Evolutionary conservation across 108 stramenopile species (phyloP).

Genomic region (Cyclotella choctawhatcheeana): DNA sequence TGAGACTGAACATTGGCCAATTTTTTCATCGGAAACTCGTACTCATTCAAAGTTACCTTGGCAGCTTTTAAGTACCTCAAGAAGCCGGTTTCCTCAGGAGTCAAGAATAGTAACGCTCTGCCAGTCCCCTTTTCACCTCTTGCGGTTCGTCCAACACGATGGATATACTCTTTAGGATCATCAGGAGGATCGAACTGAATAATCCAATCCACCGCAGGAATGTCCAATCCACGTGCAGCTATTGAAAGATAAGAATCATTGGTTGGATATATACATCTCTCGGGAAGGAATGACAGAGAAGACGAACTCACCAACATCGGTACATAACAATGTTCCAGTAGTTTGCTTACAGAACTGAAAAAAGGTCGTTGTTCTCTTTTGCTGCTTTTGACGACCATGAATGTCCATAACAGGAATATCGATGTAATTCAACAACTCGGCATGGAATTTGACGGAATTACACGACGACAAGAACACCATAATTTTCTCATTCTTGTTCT

Average conservation of each 20-base stretch:
- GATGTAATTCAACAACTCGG: conserved; percentile 98
- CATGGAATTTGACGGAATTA: conserved; percentile 99
- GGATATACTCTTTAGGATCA: conserved; percentile 99
- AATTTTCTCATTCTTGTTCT: conserved; percentile 99
- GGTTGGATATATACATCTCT: too few relatives aligned
- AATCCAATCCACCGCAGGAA: conserved; percentile 99
- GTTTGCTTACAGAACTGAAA: conserved; percentile 97
- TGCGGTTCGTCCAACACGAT: conserved; percentile 92
- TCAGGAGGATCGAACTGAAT: conserved; percentile 99
- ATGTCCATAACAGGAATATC: conserved; percentile 98
- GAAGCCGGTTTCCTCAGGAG: conserved; percentile 98
- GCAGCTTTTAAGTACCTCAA: conserved; percentile 95
- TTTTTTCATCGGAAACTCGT: conserved; percentile 96
- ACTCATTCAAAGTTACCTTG: conserved; percentile 98
- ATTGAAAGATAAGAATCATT: too few relatives aligned
- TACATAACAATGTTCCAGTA: conserved; percentile 95
- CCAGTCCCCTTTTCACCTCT: conserved; percentile 93
- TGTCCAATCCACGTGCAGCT: conserved; percentile 97
- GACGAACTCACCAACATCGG: conserved; percentile 86
- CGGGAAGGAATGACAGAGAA: too few relatives aligned
- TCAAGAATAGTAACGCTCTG: conserved; percentile 96
- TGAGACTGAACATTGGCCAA: conserved; percentile 95
- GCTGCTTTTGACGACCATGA: conserved; percentile 98
- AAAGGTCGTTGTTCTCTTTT: conserved; percentile 98
- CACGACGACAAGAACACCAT: conserved; percentile 99